Evolutionary conservation across 495 filamentous ascomycete genomes (phyloP).

Genomic region (Platismatia glauca): DNA sequence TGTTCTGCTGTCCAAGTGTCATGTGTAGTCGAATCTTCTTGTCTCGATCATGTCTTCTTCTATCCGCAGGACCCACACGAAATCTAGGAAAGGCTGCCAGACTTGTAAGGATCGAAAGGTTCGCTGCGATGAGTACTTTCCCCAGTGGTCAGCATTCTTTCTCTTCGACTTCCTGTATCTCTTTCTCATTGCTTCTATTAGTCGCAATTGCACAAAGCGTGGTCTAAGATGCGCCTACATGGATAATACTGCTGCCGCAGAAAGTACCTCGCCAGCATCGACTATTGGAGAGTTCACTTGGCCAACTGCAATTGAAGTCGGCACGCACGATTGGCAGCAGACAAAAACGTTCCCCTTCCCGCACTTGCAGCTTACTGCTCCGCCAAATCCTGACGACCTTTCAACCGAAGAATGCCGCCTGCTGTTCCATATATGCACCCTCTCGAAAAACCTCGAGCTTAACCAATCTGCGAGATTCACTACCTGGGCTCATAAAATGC

Average conservation of each 20-base stretch:
- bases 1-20: neutral
- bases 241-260: neutral
- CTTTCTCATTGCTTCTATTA: neutral
- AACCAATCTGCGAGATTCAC: neutral
- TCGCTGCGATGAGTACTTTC: neutral
- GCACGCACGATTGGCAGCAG: neutral
- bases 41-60: neutral
- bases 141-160: neutral
- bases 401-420: conserved; percentile 3
- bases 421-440: neutral
- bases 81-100: conserved; percentile 1
- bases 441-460: neutral
- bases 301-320: neutral
- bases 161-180: neutral
- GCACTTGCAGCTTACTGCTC: neutral
- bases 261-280: neutral
- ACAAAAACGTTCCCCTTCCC: neutral
- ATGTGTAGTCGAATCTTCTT: neutral
- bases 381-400: neutral
- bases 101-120: neutral
- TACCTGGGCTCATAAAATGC: neutral
- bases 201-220: neutral
- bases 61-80: neutral
- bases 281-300: neutral
- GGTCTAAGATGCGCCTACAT: conserved; percentile 3